phyloP scores from a whole-genome alignment of 345 rosid species.

The Psidium guajava region DNA sequence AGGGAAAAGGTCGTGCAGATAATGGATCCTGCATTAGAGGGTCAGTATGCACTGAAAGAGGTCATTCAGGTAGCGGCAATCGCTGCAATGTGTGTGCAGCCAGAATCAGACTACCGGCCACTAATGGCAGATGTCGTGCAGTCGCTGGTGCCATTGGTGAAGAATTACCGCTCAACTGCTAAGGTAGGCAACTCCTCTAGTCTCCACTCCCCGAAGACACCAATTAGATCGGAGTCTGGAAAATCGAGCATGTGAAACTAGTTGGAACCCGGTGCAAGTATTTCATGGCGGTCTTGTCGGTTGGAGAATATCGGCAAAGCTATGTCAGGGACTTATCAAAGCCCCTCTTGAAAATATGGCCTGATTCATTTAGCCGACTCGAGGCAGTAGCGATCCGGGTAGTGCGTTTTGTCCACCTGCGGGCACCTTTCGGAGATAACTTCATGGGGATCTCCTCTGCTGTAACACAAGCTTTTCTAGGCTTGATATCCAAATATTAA shows the following conservation, averaged over 20 bases:
- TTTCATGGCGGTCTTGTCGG: neutral
- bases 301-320: neutral
- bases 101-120: conserved; percentile 84
- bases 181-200: conserved; percentile 44
- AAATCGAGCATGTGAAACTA: conserved; percentile 21
- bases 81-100: conserved; percentile 94
- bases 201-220: conserved; percentile 33
- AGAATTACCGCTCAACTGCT: conserved; percentile 41
- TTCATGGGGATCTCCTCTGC: neutral
- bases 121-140: conserved; percentile 93
- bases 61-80: conserved; percentile 89
- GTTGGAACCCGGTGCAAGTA: neutral
- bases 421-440: neutral
- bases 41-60: conserved; percentile 76
- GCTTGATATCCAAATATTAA: neutral
- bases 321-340: neutral
- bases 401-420: neutral
- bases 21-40: conserved; percentile 77
- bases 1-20: conserved; percentile 74
- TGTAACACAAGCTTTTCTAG: neutral
- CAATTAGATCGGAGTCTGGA: conserved; percentile 9
- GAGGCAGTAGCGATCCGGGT: neutral
- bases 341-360: neutral
- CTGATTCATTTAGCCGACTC: neutral
- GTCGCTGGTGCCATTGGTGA: conserved; percentile 72